Conservation (phyloP, 441 rosid genomes). For the Flueggea neowawraea region DNA sequence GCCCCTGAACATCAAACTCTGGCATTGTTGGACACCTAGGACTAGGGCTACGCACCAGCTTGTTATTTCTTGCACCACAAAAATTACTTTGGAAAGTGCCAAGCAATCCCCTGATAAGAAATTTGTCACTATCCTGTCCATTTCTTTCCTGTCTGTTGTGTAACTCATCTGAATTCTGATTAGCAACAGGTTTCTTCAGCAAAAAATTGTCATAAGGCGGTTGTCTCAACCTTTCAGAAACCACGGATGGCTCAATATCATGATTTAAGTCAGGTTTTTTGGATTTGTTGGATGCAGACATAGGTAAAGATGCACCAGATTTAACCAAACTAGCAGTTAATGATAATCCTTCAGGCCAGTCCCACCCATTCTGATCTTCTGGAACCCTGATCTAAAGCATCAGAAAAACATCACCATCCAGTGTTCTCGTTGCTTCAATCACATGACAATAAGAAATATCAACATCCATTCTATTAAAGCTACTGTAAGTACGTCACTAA, state of each 20-base stretch:
- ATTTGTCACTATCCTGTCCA: conserved; percentile 18
- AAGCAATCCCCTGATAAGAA: conserved; percentile 24
- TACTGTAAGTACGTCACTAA: conserved; percentile 13
- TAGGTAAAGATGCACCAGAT: conserved; percentile 23
- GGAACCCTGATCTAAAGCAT: conserved; percentile 70
- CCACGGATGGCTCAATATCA: conserved; percentile 25
- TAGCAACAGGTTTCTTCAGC: conserved; percentile 11
- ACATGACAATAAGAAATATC: conserved; percentile 55
- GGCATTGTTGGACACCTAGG: conserved; percentile 26
- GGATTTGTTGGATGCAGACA: conserved; percentile 8
- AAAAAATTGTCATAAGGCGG: conserved; percentile 1
- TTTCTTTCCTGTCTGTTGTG: conserved; percentile 25
- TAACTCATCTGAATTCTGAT: conserved; percentile 16
- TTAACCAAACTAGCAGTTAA: conserved; percentile 42
- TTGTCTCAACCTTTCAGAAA: conserved; percentile 23
- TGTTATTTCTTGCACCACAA: conserved; percentile 19
- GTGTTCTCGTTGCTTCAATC: conserved; percentile 62
- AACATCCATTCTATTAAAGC: conserved; percentile 25
- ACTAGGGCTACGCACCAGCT: conserved; percentile 12
- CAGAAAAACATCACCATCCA: conserved; percentile 77
- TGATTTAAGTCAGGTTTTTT: conserved; percentile 26
- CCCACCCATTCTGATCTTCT: conserved; percentile 62
- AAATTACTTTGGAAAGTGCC: conserved; percentile 22
- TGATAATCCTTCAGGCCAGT: conserved; percentile 61
- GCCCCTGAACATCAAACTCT: conserved; percentile 25